A percentile compares a stretch with the other conserved stretches of the same genome.
phyloP scores from a whole-genome alignment of 352 stramenopile genomes.

The Globisporangium polare region DNA sequence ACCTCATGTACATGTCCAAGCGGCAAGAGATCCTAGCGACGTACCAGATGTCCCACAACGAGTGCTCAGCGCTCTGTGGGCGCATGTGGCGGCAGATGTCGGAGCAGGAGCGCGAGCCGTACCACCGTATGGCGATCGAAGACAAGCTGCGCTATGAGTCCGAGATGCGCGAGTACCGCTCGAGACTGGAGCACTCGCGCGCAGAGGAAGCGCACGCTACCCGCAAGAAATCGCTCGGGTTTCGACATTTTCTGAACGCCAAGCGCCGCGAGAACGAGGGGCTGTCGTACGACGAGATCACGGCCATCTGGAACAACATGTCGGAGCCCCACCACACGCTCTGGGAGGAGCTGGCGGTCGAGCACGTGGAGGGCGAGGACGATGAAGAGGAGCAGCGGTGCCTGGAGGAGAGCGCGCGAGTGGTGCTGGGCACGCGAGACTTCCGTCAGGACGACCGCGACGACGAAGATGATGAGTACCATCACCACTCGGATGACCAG shows the following conservation, averaged over 20 bases:
- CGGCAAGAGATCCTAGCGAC: slow-evolving; percentile 40
- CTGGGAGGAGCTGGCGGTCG: slow-evolving; percentile 32
- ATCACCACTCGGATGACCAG: slow-evolving; percentile 2
- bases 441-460: slow-evolving; percentile 10
- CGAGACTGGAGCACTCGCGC: slow-evolving; percentile 11
- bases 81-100: slow-evolving; percentile 59
- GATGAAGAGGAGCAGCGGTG: slow-evolving; percentile 17
- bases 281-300: slow-evolving; percentile 23
- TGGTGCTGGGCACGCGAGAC: slow-evolving; percentile 15
- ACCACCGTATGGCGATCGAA: slow-evolving; percentile 46
- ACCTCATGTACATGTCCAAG: slow-evolving; percentile 63
- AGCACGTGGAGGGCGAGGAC: slow-evolving; percentile 12
- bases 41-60: slow-evolving; percentile 66
- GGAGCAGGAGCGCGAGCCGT: slow-evolving; percentile 41
- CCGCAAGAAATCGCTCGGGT: slow-evolving; percentile 23
- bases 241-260: slow-evolving; percentile 29
- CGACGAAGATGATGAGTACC: not conserved
- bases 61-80: slow-evolving; percentile 54
- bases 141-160: slow-evolving; percentile 47
- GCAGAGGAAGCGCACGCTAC: slow-evolving; percentile 12
- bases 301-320: slow-evolving; percentile 31
- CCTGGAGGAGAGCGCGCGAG: slow-evolving; percentile 25
- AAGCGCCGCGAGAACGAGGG: slow-evolving; percentile 27
- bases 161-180: slow-evolving; percentile 30
- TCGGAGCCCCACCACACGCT: slow-evolving; percentile 30